These are phyloP conservation scores for Fusarium tanahbumbuense DNA, from an alignment of 2,329 filamentous ascomycete species.

Conservation along the genomic window DNA sequence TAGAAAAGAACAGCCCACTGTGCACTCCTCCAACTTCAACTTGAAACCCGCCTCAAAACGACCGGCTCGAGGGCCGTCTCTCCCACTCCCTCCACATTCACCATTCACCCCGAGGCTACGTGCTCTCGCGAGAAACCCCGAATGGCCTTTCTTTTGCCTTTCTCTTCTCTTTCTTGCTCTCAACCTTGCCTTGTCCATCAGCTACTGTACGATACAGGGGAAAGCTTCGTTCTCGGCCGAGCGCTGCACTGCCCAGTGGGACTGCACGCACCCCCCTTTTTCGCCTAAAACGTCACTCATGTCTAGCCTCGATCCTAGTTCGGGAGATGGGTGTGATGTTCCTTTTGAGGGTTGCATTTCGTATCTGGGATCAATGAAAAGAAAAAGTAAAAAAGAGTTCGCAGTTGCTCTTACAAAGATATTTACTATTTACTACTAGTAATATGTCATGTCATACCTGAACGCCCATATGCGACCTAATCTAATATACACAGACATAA, in stretches of 20 bases:
- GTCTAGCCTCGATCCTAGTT: conserved; percentile 35
- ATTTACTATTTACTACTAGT: neutral
- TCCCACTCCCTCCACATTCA: conserved; percentile 12
- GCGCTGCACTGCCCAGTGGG: conserved; percentile 29
- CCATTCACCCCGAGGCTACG: conserved; percentile 17
- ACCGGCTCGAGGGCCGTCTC: conserved; percentile 20
- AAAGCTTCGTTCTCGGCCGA: conserved; percentile 41
- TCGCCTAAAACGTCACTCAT: conserved; percentile 32
- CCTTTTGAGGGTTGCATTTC: neutral
- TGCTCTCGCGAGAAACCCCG: conserved; percentile 4
- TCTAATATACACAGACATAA: conserved; percentile 2
- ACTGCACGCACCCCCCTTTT: conserved; percentile 6
- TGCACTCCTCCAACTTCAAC: conserved; percentile 43
- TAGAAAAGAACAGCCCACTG: conserved; percentile 35
- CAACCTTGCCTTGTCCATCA: neutral
- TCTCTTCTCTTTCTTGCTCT: neutral
- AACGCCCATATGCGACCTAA: conserved; percentile 21
- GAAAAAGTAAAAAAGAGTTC: neutral
- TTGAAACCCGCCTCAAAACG: conserved; percentile 37
- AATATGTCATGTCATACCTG: conserved; percentile 10
- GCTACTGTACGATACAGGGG: conserved; percentile 4
- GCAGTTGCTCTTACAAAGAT: neutral
- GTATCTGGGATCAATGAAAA: conserved; percentile 22
- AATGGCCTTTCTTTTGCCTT: conserved; percentile 3
- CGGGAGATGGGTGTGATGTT: conserved; percentile 3